A percentile compares a stretch with the other conserved stretches of the same genome.
Conservation (phyloP, 2,329 filamentous ascomycete species). For the Parafenestella ontariensis region DNA sequence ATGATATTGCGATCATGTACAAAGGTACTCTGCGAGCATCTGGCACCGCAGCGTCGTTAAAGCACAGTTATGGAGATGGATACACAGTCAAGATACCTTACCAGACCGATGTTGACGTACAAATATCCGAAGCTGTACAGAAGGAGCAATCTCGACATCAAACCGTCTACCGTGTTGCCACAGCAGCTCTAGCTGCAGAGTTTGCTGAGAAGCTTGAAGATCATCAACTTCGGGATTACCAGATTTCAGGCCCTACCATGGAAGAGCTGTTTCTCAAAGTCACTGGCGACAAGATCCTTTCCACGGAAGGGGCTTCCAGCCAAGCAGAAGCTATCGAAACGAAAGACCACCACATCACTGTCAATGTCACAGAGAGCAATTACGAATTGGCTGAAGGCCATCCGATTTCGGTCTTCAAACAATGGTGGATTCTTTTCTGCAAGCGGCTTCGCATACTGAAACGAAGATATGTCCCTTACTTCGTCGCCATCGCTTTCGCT, state of each 20-base stretch:
- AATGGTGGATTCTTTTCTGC: constrained; percentile 74
- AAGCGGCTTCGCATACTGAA: constrained; percentile 79
- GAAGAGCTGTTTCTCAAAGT: constrained; percentile 89
- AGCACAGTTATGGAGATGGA: constrained; percentile 78
- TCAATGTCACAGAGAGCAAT: constrained; percentile 5
- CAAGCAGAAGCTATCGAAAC: constrained; percentile 22
- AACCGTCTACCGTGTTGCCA: constrained; percentile 73
- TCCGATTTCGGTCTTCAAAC: constrained; percentile 70
- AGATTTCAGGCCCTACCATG: constrained; percentile 85
- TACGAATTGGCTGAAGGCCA: constrained; percentile 67
- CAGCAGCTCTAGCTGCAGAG: constrained; percentile 71
- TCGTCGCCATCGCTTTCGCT: constrained; percentile 76
- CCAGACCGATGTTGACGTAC: constrained; percentile 16
- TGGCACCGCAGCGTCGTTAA: constrained; percentile 82
- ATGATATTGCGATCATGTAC: constrained; percentile 84
- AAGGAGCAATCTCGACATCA: constrained; percentile 67
- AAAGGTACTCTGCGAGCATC: constrained; percentile 80
- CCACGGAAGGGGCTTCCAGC: constrained; percentile 46
- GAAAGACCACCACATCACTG: constrained; percentile 6
- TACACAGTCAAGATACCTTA: constrained; percentile 57
- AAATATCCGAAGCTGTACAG: constrained; percentile 19
- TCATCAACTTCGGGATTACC: constrained; percentile 73
- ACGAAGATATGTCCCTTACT: constrained; percentile 76
- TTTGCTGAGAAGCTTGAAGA: constrained; percentile 74
- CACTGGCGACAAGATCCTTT: constrained; percentile 66